A percentile compares a stretch with the other conserved stretches of the same genome.
phyloP scores from a whole-genome alignment of 208 protist species.

The Zelonia costaricensis region DNA sequence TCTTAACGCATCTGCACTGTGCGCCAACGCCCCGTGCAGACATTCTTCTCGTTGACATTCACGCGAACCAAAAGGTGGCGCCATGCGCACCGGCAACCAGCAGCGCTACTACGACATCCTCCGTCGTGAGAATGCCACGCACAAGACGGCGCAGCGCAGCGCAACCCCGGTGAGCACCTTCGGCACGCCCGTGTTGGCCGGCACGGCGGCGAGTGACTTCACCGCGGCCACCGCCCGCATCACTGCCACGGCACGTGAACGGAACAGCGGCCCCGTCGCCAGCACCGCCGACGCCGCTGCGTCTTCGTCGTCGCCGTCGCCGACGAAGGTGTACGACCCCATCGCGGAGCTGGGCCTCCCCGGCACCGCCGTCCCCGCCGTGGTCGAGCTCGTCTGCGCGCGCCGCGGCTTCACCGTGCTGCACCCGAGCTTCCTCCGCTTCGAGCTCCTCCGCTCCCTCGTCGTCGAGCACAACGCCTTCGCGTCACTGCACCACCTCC shows the following conservation, averaged over 20 bases:
- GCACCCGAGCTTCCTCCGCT: slow-evolving; percentile 58
- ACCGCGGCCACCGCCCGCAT: not conserved
- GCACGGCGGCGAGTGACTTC: not conserved
- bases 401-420: slow-evolving; percentile 51
- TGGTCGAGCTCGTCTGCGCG: slow-evolving; percentile 52
- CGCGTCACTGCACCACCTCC: slow-evolving; percentile 42
- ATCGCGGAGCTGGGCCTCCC: slow-evolving; percentile 46
- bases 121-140: slow-evolving; percentile 26
- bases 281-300: not conserved
- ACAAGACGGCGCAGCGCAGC: not conserved
- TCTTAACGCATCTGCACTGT: too few relatives aligned
- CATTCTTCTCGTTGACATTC: too few relatives aligned
- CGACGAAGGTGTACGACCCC: slow-evolving; percentile 58
- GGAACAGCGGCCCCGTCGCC: too few relatives aligned
- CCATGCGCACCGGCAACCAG: slow-evolving; percentile 27
- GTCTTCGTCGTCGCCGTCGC: not conserved
- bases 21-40: too few relatives aligned
- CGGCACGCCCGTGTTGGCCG: not conserved
- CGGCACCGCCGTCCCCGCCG: slow-evolving; percentile 27
- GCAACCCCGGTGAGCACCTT: not conserved
- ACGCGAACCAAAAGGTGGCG: too few relatives aligned
- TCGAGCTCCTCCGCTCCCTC: slow-evolving; percentile 68
- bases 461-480: slow-evolving; percentile 66
- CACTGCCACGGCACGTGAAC: not conserved
- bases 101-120: slow-evolving; percentile 37